Percentiles rank a stretch among this genome's conserved stretches.
Conservation (phyloP, 805 yeast genomes). For the Candida manassasensis region DNA sequence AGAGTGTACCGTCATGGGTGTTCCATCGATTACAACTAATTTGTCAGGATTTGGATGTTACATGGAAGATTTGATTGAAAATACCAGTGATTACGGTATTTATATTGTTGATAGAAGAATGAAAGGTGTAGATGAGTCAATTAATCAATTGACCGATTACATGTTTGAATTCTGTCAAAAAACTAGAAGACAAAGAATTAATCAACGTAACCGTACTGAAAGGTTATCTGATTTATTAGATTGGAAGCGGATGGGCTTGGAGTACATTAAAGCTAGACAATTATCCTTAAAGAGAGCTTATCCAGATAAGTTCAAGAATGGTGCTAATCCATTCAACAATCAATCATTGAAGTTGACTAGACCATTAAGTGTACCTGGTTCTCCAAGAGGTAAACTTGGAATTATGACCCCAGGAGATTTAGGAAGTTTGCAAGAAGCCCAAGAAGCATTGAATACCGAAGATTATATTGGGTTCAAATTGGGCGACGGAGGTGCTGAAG, state of each 20-base stretch:
- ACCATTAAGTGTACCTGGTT: conserved; percentile 95
- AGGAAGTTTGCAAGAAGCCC: conserved; percentile 92
- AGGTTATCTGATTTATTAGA: conserved; percentile 87
- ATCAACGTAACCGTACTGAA: conserved; percentile 96
- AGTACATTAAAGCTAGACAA: conserved; percentile 91
- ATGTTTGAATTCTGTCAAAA: conserved; percentile 87
- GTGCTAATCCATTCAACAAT: conserved; percentile 43
- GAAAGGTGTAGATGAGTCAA: conserved; percentile 89
- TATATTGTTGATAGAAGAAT: conserved; percentile 93
- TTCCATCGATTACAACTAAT: conserved; percentile 94
- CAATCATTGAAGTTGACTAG: conserved; percentile 68
- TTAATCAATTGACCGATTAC: conserved; percentile 80
- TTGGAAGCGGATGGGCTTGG: conserved; percentile 98
- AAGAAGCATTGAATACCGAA: conserved; percentile 61
- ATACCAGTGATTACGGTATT: conserved; percentile 92
- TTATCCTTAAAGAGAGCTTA: conserved; percentile 90
- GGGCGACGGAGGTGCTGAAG: conserved; percentile 36
- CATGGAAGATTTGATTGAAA: conserved; percentile 96
- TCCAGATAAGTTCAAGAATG: conserved; percentile 70
- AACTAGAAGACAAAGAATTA: conserved; percentile 94
- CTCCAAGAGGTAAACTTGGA: conserved; percentile 73
- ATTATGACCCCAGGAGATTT: conserved; percentile 97
- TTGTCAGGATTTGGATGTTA: conserved; percentile 96
- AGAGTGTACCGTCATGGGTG: conserved; percentile 99
- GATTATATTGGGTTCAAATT: conserved; percentile 66